Evolutionary conservation across 2,329 filamentous ascomycete species (phyloP).

Genomic region (Aspergillus neoniger): DNA sequence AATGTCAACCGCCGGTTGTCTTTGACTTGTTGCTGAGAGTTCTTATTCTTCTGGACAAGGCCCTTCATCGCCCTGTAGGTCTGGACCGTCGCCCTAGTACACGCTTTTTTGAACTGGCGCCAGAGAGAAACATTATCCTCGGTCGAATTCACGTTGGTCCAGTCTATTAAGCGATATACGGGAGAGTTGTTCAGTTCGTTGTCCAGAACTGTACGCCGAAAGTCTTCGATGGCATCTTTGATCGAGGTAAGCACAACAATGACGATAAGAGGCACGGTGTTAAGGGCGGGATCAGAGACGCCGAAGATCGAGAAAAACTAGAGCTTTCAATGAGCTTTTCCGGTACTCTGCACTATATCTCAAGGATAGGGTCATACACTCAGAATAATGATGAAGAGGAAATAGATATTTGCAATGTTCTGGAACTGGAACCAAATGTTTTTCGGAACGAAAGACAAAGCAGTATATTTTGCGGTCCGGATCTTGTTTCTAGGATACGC

Average conservation of each 20-base stretch:
- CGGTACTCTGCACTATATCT: neutral
- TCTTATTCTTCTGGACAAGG: conserved; percentile 52
- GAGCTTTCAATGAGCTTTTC: conserved; percentile 23
- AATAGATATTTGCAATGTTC: conserved; percentile 98
- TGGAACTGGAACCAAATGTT: conserved; percentile 98
- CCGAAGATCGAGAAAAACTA: conserved; percentile 97
- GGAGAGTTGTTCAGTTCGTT: conserved; percentile 95
- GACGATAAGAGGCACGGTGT: conserved; percentile 87
- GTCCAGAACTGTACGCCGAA: conserved; percentile 84
- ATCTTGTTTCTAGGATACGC: conserved; percentile 92
- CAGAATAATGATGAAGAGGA: conserved; percentile 93
- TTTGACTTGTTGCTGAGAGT: conserved; percentile 25
- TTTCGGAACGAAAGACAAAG: conserved; percentile 91
- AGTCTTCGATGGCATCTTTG: conserved; percentile 96
- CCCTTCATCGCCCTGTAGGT: conserved; percentile 55
- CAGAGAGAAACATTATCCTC: conserved; percentile 83
- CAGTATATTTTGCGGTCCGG: conserved; percentile 94
- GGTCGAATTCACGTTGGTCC: conserved; percentile 89
- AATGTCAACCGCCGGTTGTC: conserved; percentile 67
- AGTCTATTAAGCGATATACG: conserved; percentile 83
- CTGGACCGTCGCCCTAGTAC: conserved; percentile 62
- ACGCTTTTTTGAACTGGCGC: conserved; percentile 89
- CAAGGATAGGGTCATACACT: conserved; percentile 63
- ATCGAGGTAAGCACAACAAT: conserved; percentile 85
- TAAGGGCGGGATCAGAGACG: conserved; percentile 83